Evolutionary conservation across 1,284 basidiomycete species (phyloP).

Genomic region (Tilletia indica): DNA sequence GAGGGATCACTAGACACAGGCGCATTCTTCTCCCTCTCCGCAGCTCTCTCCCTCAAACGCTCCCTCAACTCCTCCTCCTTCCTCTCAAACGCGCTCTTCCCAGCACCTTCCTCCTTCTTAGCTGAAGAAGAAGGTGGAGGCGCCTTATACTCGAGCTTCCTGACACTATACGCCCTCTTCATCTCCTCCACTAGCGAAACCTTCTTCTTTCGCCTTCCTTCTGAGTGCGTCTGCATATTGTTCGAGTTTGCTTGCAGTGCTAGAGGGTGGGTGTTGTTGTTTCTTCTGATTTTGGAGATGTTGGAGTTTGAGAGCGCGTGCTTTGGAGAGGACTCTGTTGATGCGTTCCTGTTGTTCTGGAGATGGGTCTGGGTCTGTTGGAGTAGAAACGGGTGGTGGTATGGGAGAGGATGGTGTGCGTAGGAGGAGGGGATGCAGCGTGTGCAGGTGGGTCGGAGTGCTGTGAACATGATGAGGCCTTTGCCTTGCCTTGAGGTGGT

Average conservation of each 20-base stretch:
- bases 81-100: neutral
- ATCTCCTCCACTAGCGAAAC: neutral
- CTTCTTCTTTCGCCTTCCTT: neutral
- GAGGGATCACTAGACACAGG: neutral
- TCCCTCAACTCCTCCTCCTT: conserved; percentile 14
- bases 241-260: neutral
- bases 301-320: conserved; percentile 1
- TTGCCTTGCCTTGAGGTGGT: too few species aligned
- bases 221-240: conserved; percentile 3
- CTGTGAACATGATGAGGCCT: too few species aligned
- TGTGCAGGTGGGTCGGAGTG: neutral
- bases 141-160: too few species aligned
- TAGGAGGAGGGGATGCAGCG: neutral
- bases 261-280: neutral
- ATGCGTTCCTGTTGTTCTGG: conserved; percentile 5
- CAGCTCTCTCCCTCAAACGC: neutral
- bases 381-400: neutral
- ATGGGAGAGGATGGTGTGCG: neutral
- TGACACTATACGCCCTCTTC: too few species aligned
- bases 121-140: neutral
- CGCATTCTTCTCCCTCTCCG: neutral
- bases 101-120: neutral
- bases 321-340: neutral
- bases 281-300: neutral
- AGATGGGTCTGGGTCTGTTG: neutral